Evolutionary conservation across 306 rosid genomes (phyloP), one percentile per base, ranked within the genome.

Genomic region (Aeschynomene evenia): DNA sequence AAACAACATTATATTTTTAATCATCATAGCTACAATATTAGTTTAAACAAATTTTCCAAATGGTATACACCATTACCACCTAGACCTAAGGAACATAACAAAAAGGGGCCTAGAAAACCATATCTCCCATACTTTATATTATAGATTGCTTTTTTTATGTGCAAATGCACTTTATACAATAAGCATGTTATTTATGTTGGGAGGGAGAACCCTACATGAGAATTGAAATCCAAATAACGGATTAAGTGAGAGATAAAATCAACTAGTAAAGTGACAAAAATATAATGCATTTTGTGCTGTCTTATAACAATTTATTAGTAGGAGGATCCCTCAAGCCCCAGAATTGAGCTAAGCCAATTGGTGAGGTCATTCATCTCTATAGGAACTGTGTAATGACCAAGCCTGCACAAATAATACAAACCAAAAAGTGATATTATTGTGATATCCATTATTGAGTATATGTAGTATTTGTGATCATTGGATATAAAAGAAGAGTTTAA

Each of bases 371-470:
- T 82, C 97, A 87, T 90, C 85, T 94, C 98, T 80, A 77, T 80
- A 4, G 97, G 97, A 59, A 94, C 79, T 18, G 96, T 88, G 79
- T 88, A 94, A 70, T 94, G 97, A 18, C 97, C 98, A 53, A 94
- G 66, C 83, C 98, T 94, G 90, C 79, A 82, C 53, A 66, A 56
- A 72, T n/a, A 37, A 54, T 7, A 39, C 22, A 31, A 75, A 31
- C 49, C 62, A 68, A 54, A 51, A 48, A 11, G 28, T 75, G 48
- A 72, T 71, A 59, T 24, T 24, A 21, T 12, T 56, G 2, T 39
- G 56, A 9, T n/a, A n/a, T 63, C 56, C 57, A 63, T 36, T 12
- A 66, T 24, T 36, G 37, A 53, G 29, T 29, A n/a, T n/a, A n/a
- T 28, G 6, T 4, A 6, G 31, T 28, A 28, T 28, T n/a, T n/a